Evolutionary conservation across 352 stramenopile genomes (phyloP).

Genomic region (Phytophthora cactorum): DNA sequence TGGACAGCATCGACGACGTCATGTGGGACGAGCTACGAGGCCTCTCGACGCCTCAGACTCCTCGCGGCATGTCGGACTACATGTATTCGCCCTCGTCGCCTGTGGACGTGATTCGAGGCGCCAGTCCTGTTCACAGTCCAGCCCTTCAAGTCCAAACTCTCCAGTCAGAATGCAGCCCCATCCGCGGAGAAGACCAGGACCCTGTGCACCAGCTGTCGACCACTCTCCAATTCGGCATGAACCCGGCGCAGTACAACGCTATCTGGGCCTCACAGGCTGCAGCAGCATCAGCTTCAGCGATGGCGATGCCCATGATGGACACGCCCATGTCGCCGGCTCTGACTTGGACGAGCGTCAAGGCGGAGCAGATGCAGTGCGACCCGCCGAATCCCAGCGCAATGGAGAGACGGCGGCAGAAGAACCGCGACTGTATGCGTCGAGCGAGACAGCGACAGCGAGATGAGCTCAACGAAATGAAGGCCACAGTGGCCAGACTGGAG

Average conservation of each 20-base stretch:
- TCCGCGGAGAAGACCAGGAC: conserved; percentile 21
- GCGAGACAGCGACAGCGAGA: conserved; percentile 46
- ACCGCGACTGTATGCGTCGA: conserved; percentile 50
- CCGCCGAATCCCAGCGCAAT: conserved; percentile 33
- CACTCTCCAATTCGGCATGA: conserved; percentile 8
- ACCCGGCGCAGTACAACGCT: neutral
- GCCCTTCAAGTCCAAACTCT: conserved; percentile 15
- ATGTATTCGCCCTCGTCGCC: too few relatives aligned
- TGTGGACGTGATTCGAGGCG: conserved; percentile 15
- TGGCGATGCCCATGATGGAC: conserved; percentile 20
- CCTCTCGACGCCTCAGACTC: conserved; percentile 7
- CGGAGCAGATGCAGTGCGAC: conserved; percentile 25
- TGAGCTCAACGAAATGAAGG: conserved; percentile 41
- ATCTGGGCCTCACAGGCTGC: neutral
- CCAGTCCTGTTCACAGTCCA: conserved; percentile 24
- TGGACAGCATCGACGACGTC: conserved; percentile 23
- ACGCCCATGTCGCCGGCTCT: conserved; percentile 2
- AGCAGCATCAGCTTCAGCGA: neutral
- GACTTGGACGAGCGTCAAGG: conserved; percentile 2
- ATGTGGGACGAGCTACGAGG: conserved; percentile 27
- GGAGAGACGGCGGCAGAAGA: conserved; percentile 45
- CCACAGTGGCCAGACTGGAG: conserved; percentile 42
- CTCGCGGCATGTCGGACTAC: too few relatives aligned
- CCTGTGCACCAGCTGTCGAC: neutral
- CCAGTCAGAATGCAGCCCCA: conserved; percentile 11